Conservation (phyloP, 2,329 filamentous ascomycete species). For the Teratosphaeria viscida region DNA sequence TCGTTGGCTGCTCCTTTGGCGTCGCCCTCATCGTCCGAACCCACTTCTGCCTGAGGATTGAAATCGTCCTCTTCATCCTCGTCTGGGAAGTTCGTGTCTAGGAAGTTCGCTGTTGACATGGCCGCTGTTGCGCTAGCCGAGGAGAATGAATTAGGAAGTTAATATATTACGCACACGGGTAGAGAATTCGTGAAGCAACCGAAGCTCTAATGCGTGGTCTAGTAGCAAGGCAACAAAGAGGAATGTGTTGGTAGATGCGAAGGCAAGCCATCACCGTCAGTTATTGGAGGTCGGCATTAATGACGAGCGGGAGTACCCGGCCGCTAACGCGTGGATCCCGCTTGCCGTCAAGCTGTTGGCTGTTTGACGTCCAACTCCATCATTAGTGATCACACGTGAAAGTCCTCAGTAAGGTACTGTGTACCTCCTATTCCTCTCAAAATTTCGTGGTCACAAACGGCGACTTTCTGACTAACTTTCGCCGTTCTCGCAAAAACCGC, state of each 20-base stretch:
- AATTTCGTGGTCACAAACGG: too few relatives aligned
- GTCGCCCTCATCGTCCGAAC: conserved; percentile 57
- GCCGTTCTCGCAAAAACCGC: too few relatives aligned
- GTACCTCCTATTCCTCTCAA: too few relatives aligned
- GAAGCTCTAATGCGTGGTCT: background rate
- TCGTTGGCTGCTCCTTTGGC: conserved; percentile 25
- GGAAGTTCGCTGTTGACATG: conserved; percentile 25
- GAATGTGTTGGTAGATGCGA: background rate
- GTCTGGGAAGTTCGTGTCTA: conserved; percentile 43
- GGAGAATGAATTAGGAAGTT: background rate
- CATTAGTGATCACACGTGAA: too few relatives aligned
- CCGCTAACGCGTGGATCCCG: background rate
- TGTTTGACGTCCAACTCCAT: too few relatives aligned
- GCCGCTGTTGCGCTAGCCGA: background rate
- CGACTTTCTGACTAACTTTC: too few relatives aligned
- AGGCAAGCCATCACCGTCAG: background rate
- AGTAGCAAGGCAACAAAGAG: background rate
- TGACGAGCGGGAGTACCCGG: background rate
- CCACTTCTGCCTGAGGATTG: conserved; percentile 66
- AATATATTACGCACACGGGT: background rate
- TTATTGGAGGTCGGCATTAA: background rate
- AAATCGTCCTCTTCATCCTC: conserved; percentile 77
- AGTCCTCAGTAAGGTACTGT: too few relatives aligned
- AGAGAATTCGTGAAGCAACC: background rate
- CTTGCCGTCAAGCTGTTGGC: background rate